Conservation (phyloP, 805 yeast species). For the Saccharomyces eubayanus region DNA sequence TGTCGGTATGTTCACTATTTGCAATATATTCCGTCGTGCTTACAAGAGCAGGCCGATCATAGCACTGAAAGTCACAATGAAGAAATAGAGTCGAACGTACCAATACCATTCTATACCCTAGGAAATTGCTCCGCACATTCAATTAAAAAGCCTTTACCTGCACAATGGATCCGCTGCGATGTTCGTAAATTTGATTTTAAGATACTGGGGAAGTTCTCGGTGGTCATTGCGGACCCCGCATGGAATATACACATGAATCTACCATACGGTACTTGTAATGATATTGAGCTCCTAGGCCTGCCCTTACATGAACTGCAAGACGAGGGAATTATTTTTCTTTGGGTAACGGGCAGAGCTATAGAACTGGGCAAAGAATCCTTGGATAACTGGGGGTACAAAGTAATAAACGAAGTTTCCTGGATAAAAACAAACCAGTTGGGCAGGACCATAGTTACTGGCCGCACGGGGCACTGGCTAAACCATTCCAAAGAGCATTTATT, state of each 20-base stretch:
- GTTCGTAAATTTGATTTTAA: conserved; percentile 63
- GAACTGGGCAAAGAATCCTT: conserved; percentile 79
- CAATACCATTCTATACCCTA: conserved; percentile 27
- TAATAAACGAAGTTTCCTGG: conserved; percentile 81
- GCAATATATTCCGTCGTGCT: conserved; percentile 32
- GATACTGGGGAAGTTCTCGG: conserved; percentile 71
- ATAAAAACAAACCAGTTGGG: conserved; percentile 80
- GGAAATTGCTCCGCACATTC: conserved; percentile 32
- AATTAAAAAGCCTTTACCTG: conserved; percentile 36
- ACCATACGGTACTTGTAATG: conserved; percentile 72
- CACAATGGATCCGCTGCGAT: conserved; percentile 88
- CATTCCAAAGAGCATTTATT: conserved; percentile 88
- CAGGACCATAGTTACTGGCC: conserved; percentile 85
- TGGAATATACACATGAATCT: conserved; percentile 93
- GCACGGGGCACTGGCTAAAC: conserved; percentile 96
- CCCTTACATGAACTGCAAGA: conserved; percentile 65
- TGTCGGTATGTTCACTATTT: conserved; percentile 80
- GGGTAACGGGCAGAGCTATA: conserved; percentile 95
- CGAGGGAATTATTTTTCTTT: conserved; percentile 74
- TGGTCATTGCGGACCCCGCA: conserved; percentile 86
- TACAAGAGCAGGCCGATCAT: conserved; percentile 15
- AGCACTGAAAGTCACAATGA: conserved; percentile 19
- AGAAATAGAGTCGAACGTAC: conserved; percentile 14
- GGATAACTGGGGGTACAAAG: conserved; percentile 71
- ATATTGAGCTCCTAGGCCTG: conserved; percentile 58